A percentile compares a stretch with the other conserved stretches of the same genome.
These are phyloP conservation scores for Chlamydomonas sp. DNA, from an alignment of 139 green algal genomes.

Conservation along the genomic window DNA sequence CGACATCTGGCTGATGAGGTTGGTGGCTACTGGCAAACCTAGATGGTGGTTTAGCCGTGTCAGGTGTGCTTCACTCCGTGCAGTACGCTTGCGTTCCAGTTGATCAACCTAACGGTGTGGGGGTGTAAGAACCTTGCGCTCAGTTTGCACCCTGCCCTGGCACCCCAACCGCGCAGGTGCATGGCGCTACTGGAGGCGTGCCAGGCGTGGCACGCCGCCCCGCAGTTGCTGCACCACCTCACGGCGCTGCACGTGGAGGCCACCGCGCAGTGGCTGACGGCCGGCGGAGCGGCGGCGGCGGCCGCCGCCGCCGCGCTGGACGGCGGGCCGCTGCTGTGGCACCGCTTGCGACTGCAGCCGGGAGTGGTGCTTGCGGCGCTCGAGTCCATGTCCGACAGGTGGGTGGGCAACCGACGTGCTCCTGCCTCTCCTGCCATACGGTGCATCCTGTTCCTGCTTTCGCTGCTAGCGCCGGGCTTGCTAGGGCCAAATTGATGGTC, in stretches of 20 bases:
- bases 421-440: neutral
- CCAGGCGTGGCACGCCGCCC: constrained; percentile 6
- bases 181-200: constrained; percentile 21
- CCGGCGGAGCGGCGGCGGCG: neutral
- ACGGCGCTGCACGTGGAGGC: constrained; percentile 19
- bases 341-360: constrained; percentile 17
- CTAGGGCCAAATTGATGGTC: too few relatives aligned
- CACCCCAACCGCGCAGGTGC: neutral
- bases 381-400: constrained; percentile 7
- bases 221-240: constrained; percentile 38
- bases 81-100: too few relatives aligned
- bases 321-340: constrained; percentile 12
- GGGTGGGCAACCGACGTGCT: neutral
- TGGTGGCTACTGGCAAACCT: neutral
- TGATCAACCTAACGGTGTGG: too few relatives aligned
- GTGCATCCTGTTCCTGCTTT: neutral
- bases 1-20: constrained; percentile 23
- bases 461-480: neutral
- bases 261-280: neutral
- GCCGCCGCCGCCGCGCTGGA: constrained; percentile 14
- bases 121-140: too few relatives aligned
- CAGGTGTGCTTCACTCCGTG: too few relatives aligned
- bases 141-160: too few relatives aligned
- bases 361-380: constrained; percentile 4
- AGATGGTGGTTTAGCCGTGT: too few relatives aligned